phyloP scores from a whole-genome alignment of 441 rosid species.

The Adansonia madagascariensis region DNA sequence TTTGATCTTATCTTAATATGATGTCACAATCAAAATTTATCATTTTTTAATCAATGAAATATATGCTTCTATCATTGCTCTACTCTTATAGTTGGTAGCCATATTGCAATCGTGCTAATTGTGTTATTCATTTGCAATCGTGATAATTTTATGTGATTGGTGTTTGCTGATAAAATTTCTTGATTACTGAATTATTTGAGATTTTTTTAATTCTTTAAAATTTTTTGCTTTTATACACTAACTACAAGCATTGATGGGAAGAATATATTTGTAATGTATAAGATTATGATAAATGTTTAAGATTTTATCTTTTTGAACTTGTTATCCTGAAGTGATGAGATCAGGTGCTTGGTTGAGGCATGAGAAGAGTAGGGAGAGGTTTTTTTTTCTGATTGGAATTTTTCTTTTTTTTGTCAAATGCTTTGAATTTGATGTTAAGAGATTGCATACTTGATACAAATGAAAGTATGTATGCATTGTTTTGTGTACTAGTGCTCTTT shows the following conservation, averaged over 20 bases:
- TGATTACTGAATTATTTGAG: not conserved
- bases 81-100: too few relatives aligned
- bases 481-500: not conserved
- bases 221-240: too few relatives aligned
- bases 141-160: not conserved
- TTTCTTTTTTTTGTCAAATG: not conserved
- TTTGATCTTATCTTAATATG: not conserved
- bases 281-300: not conserved
- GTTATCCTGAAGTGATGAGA: not conserved
- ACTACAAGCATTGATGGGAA: too few relatives aligned
- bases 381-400: not conserved
- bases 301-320: not conserved
- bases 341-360: too few relatives aligned
- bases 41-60: not conserved
- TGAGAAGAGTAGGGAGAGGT: not conserved
- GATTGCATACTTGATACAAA: not conserved
- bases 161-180: not conserved
- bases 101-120: too few relatives aligned
- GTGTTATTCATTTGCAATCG: too few relatives aligned
- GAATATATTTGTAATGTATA: too few relatives aligned
- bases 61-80: too few relatives aligned
- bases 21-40: not conserved
- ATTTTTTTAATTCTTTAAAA: too few relatives aligned
- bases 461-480: not conserved
- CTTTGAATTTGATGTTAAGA: not conserved